A percentile compares a stretch with the other conserved stretches of the same genome.
Conservation (phyloP, 495 filamentous ascomycete species). For the Rusavskia elegans region DNA sequence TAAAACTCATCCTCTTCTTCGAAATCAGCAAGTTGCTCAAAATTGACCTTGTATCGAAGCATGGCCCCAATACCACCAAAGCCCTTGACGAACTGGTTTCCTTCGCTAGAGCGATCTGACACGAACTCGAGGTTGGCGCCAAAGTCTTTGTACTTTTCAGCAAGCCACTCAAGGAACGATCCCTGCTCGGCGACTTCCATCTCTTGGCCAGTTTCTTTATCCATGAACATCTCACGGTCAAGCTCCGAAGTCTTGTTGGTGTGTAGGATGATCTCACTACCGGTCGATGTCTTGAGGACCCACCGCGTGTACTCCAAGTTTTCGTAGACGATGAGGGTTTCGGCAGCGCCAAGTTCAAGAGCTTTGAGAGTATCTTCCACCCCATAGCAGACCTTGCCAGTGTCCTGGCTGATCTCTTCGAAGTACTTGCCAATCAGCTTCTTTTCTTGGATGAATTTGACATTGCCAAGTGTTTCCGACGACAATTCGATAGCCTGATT, state of each 20-base stretch:
- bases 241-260: constrained; percentile 74
- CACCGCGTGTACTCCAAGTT: constrained; percentile 89
- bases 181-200: constrained; percentile 81
- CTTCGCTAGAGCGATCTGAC: constrained; percentile 88
- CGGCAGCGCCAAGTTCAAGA: constrained; percentile 87
- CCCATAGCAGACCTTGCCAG: constrained; percentile 90
- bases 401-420: constrained; percentile 95
- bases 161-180: constrained; percentile 96
- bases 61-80: constrained; percentile 97
- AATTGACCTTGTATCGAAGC: constrained; percentile 98
- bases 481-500: constrained; percentile 97
- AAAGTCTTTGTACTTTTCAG: constrained; percentile 94
- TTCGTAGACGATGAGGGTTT: constrained; percentile 93
- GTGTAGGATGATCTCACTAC: constrained; percentile 59
- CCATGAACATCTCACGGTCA: constrained; percentile 73
- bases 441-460: constrained; percentile 99
- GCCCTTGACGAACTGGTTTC: constrained; percentile 98
- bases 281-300: constrained; percentile 62
- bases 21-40: constrained; percentile 91
- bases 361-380: constrained; percentile 95
- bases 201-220: constrained; percentile 87
- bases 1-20: constrained; percentile 98
- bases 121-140: constrained; percentile 96
- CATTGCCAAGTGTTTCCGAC: constrained; percentile 89
- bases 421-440: constrained; percentile 98